phyloP scores from a whole-genome alignment of 805 yeast species.

The Barnettozyma wickerhamii region DNA sequence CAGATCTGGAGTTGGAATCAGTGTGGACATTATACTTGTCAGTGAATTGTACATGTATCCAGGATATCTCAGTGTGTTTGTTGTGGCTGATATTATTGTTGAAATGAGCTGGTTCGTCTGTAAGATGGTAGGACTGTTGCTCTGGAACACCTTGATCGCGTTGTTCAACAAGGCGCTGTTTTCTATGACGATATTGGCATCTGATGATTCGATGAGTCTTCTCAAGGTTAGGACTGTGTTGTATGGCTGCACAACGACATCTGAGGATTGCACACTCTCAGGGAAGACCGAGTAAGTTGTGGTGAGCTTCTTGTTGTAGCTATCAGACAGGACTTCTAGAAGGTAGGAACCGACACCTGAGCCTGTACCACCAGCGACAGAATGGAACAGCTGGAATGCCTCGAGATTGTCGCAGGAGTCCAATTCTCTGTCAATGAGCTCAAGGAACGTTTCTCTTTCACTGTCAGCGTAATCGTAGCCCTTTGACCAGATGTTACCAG shows the following conservation, averaged over 20 bases:
- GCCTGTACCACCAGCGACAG: constrained; percentile 99
- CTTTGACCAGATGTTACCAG: constrained; percentile 94
- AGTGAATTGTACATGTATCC: constrained; percentile 85
- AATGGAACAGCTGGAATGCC: constrained; percentile 87
- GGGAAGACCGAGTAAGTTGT: constrained; percentile 90
- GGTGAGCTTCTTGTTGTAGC: constrained; percentile 75
- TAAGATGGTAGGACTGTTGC: constrained; percentile 50
- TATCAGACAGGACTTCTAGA: constrained; percentile 73
- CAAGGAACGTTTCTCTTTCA: constrained; percentile 68
- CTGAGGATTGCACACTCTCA: constrained; percentile 71
- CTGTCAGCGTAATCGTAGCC: constrained; percentile 76
- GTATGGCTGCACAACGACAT: constrained; percentile 98
- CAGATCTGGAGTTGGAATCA: constrained; percentile 81
- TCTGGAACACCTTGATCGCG: constrained; percentile 58
- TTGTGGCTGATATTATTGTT: constrained; percentile 75
- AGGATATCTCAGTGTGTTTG: constrained; percentile 88
- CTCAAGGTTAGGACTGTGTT: constrained; percentile 80
- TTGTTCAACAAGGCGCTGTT: constrained; percentile 77
- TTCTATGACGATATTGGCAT: constrained; percentile 85
- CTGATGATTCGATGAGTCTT: constrained; percentile 79
- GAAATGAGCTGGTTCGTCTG: constrained; percentile 86
- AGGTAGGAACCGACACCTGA: constrained; percentile 88
- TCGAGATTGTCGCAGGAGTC: constrained; percentile 88
- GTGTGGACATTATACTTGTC: constrained; percentile 73
- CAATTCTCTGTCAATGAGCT: constrained; percentile 82